Evolutionary conservation across 352 stramenopile genomes (phyloP).

Genomic region (Phytopythium helicoides): DNA sequence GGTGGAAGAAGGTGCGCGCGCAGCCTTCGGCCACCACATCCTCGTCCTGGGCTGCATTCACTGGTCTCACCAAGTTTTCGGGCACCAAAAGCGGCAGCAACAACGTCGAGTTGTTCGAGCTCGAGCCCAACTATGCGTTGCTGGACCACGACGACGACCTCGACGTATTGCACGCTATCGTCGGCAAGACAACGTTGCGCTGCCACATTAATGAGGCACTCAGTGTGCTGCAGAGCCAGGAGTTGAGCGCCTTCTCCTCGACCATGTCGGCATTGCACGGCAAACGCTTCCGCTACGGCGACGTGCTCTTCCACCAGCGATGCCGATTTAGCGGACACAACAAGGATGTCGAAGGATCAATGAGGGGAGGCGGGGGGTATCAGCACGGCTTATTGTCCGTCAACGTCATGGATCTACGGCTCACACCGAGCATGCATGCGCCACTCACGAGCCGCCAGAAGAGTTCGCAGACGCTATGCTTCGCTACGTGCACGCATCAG

Average conservation of each 20-base stretch:
- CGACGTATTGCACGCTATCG: slow-evolving; percentile 42
- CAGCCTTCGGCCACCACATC: not conserved
- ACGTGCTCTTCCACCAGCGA: slow-evolving; percentile 46
- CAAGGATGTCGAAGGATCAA: slow-evolving; percentile 5
- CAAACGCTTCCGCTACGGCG: slow-evolving; percentile 43
- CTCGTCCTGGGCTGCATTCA: not conserved
- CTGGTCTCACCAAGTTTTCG: slow-evolving; percentile 4
- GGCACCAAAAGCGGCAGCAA: slow-evolving; percentile 17
- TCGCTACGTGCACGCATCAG: slow-evolving; percentile 46
- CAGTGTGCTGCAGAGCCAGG: slow-evolving; percentile 44
- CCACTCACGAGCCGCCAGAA: slow-evolving; percentile 31
- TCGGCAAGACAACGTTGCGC: slow-evolving; percentile 47
- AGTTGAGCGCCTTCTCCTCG: slow-evolving; percentile 39
- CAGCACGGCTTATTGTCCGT: slow-evolving; percentile 31
- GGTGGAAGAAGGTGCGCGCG: slow-evolving; percentile 27
- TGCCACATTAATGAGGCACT: slow-evolving; percentile 67
- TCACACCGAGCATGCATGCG: slow-evolving; percentile 17
- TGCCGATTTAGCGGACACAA: slow-evolving; percentile 19
- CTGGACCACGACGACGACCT: slow-evolving; percentile 29
- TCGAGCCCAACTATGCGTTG: slow-evolving; percentile 23
- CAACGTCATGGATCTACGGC: slow-evolving; percentile 31
- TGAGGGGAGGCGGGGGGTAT: not conserved
- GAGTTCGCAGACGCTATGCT: slow-evolving; percentile 50
- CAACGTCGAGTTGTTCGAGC: slow-evolving; percentile 41
- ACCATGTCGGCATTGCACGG: slow-evolving; percentile 51